phyloP scores from a whole-genome alignment of 2,329 filamentous ascomycete species.

The Trichoderma citrinoviride region DNA sequence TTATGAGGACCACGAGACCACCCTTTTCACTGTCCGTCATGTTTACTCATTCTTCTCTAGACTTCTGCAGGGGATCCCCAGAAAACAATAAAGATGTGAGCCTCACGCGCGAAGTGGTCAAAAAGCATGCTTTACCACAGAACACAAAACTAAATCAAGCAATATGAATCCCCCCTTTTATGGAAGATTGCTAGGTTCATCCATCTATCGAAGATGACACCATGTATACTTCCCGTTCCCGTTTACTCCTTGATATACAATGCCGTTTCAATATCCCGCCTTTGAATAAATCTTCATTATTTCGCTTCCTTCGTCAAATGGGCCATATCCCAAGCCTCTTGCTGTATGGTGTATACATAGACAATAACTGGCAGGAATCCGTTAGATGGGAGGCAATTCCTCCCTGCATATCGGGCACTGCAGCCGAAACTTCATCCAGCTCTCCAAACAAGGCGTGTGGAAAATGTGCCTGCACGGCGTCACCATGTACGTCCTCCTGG shows the following conservation, averaged over 20 bases:
- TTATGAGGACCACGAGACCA: neutral
- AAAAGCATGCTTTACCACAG: neutral
- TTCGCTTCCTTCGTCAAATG: neutral
- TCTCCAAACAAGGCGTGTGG: constrained; percentile 85
- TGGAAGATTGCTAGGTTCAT: neutral
- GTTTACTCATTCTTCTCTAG: neutral
- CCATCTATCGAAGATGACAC: neutral
- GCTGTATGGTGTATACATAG: neutral
- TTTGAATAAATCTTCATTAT: neutral
- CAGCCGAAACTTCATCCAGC: constrained; percentile 90
- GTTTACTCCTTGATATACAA: neutral
- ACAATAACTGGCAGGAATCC: constrained; percentile 24
- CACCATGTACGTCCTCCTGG: constrained; percentile 87
- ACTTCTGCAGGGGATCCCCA: neutral
- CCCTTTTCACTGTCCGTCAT: neutral
- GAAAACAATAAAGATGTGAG: neutral
- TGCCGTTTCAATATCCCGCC: neutral
- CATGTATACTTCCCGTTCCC: neutral
- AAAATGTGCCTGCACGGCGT: constrained; percentile 97
- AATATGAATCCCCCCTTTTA: neutral
- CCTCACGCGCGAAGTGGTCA: neutral
- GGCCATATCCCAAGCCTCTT: neutral
- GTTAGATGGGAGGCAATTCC: constrained; percentile 77
- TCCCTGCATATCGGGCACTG: constrained; percentile 96
- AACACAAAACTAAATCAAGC: neutral